These are phyloP conservation scores for Cutaneotrichosporon arboriforme DNA, from an alignment of 1,284 basidiomycete genomes.

Conservation along the genomic window DNA sequence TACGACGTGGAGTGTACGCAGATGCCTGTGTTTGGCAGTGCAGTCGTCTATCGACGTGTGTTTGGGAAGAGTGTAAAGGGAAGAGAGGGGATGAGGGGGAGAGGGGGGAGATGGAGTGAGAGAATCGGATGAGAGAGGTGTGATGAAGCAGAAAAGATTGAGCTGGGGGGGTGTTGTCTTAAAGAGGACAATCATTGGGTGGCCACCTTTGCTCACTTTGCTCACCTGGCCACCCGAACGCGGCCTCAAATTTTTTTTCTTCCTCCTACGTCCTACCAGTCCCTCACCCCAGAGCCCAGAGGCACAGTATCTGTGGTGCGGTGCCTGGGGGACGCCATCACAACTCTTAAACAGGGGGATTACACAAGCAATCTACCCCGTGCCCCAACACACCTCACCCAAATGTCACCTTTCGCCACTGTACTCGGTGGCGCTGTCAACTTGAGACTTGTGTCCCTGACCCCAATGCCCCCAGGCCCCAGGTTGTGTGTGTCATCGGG, in stretches of 20 bases:
- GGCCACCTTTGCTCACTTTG: not conserved
- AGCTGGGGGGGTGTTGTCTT: constrained; percentile 2
- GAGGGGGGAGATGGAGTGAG: constrained; percentile 1
- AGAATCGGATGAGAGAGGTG: not conserved
- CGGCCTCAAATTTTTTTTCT: not conserved
- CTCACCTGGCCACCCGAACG: not conserved
- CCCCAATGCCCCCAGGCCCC: too few species aligned
- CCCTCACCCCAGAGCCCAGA: too few species aligned
- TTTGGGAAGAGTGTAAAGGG: not conserved
- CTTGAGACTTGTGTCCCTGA: too few species aligned
- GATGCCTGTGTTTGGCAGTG: constrained; percentile 2
- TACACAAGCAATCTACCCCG: too few species aligned
- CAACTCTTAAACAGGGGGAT: too few species aligned
- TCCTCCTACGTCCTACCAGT: too few species aligned
- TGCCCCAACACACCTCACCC: too few species aligned
- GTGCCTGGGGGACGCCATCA: too few species aligned
- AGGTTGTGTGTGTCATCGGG: too few species aligned
- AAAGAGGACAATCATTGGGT: not conserved
- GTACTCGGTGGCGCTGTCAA: too few species aligned
- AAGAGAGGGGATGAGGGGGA: not conserved
- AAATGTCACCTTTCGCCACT: too few species aligned
- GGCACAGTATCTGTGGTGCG: too few species aligned
- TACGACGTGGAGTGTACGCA: not conserved
- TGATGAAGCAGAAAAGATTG: not conserved
- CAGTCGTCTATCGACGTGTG: constrained; percentile 5